phyloP scores from a whole-genome alignment of 768 basidiomycete genomes.

The Russula dissimulans region DNA sequence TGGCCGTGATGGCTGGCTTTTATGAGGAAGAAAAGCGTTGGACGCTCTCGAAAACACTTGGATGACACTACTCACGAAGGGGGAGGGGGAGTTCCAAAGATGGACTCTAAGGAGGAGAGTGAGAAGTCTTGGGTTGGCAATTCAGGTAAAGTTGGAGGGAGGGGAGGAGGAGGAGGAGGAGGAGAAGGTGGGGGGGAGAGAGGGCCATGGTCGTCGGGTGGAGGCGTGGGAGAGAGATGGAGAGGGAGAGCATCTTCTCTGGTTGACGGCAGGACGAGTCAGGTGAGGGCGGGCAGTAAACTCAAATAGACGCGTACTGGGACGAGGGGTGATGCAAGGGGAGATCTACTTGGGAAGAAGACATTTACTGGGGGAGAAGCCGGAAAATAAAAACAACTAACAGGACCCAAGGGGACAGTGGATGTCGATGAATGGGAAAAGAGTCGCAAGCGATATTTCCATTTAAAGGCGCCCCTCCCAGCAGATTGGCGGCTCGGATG shows the following conservation, averaged over 20 bases:
- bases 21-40: neutral
- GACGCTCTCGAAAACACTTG: neutral
- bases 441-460: neutral
- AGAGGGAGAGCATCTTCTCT: neutral
- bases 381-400: neutral
- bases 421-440: neutral
- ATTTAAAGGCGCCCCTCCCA: neutral
- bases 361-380: neutral
- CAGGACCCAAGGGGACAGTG: neutral
- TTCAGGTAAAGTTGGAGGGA: constrained; percentile 13
- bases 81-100: neutral
- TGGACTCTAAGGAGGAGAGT: constrained; percentile 7
- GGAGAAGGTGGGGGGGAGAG: neutral
- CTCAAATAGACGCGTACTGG: constrained; percentile 10
- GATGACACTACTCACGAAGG: constrained; percentile 7
- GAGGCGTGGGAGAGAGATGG: neutral
- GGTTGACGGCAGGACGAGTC: neutral
- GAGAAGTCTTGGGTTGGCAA: neutral
- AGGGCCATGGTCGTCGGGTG: neutral
- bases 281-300: constrained; percentile 1
- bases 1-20: neutral
- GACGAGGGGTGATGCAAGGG: constrained; percentile 5
- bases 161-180: neutral
- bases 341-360: constrained; percentile 9
- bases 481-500: neutral